Percentiles rank a stretch among this genome's conserved stretches.
Evolutionary conservation across 306 rosid species (phyloP).

Genomic region (Vigna trinervia): DNA sequence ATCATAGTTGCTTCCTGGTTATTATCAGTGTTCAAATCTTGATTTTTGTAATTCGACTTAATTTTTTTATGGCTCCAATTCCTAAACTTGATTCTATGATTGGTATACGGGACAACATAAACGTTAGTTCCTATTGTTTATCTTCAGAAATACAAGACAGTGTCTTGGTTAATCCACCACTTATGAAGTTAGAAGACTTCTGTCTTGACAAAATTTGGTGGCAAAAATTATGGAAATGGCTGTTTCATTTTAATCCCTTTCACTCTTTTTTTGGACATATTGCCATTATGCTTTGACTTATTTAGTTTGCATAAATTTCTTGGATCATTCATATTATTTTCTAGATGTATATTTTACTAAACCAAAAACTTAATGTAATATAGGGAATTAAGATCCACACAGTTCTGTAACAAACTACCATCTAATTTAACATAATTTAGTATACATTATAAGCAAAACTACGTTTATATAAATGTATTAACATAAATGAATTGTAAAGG

Average conservation of each 20-base stretch:
- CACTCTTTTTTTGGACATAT: too few relatives aligned
- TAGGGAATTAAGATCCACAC: too few relatives aligned
- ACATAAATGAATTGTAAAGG: too few relatives aligned
- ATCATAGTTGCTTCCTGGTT: conserved; percentile 30
- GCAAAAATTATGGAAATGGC: conserved; percentile 35
- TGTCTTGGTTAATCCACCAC: conserved; percentile 18
- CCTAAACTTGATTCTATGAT: conserved; percentile 8
- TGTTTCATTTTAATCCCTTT: not conserved
- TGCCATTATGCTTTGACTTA: too few relatives aligned
- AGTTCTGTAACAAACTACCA: too few relatives aligned
- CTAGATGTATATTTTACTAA: too few relatives aligned
- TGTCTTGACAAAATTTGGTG: conserved; percentile 35
- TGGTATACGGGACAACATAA: conserved; percentile 15
- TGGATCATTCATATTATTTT: too few relatives aligned
- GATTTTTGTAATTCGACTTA: not conserved
- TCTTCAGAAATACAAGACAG: not conserved
- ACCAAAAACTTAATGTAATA: too few relatives aligned
- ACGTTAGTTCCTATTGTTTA: conserved; percentile 38
- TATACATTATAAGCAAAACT: too few relatives aligned
- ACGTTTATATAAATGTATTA: too few relatives aligned
- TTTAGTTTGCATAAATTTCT: too few relatives aligned
- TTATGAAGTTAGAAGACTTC: conserved; percentile 5
- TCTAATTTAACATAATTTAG: too few relatives aligned
- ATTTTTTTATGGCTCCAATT: not conserved
- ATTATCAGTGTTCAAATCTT: not conserved